Conservation (phyloP, 2,329 filamentous ascomycete species). For the Lachnellula subtilissima region DNA sequence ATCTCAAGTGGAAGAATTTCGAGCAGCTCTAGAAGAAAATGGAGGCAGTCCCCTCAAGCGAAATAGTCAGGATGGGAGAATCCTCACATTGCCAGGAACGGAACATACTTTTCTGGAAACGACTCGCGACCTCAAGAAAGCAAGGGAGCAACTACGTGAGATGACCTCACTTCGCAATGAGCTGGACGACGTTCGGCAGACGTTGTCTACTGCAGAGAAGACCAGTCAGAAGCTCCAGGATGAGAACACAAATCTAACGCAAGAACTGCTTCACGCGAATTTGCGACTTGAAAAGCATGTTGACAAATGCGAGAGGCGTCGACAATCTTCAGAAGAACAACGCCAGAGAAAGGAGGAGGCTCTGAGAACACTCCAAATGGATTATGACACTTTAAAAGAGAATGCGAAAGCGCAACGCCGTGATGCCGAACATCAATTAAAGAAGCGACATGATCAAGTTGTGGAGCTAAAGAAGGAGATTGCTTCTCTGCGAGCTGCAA, state of each 20-base stretch:
- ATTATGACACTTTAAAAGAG: constrained; percentile 50
- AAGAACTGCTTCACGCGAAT: constrained; percentile 26
- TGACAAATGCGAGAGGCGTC: constrained; percentile 36
- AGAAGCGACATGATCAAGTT: constrained; percentile 54
- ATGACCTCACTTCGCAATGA: constrained; percentile 48
- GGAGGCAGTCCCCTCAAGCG: constrained; percentile 29
- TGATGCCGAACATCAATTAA: constrained; percentile 51
- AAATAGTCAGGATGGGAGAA: constrained; percentile 25
- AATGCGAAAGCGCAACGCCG: constrained; percentile 49
- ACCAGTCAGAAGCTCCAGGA: constrained; percentile 23
- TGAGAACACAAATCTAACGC: constrained; percentile 28
- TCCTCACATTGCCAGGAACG: constrained; percentile 44
- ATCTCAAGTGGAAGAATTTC: constrained; percentile 54
- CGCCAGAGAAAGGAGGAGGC: constrained; percentile 44
- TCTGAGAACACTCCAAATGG: constrained; percentile 43
- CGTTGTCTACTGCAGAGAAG: constrained; percentile 44
- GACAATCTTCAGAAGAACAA: constrained; percentile 40
- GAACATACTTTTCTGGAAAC: constrained; percentile 49
- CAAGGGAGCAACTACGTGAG: constrained; percentile 50
- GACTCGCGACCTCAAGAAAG: constrained; percentile 50
- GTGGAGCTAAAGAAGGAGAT: constrained; percentile 51
- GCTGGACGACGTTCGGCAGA: constrained; percentile 46
- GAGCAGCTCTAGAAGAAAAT: constrained; percentile 44
- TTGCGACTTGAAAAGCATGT: constrained; percentile 22
- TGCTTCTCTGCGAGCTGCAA: constrained; percentile 37